Base-by-base conservation (phyloP, 768 basidiomycete genomes). In the Kwoniella bestiolae region DNA sequence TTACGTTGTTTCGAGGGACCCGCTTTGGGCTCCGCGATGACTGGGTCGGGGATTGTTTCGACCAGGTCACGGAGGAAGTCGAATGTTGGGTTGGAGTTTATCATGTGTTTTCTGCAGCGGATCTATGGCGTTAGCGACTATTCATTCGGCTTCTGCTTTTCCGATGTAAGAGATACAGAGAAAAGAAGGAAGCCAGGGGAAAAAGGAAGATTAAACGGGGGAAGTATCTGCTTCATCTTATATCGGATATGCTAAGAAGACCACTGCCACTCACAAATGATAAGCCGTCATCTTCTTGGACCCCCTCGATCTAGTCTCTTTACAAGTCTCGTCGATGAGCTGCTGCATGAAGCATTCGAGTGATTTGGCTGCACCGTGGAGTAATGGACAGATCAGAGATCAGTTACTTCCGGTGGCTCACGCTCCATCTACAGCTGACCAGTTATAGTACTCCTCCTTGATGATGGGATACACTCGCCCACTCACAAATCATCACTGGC, bases 51-150 rank as follows among this genome's bases (percentile, higher is more conserved):
- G 5, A 95, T 87, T 35, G 84, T 83, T 75, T 90, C 88, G 25
- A 95, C 93, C 57, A 96, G 87, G 77, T 97, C 94, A 77, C 91
- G 90, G 32, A 97, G 86, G 81, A 97, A 98, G 80, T 97, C 95
- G 55, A 97, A 87, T 84, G 88, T 91, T 69, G 92, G 89, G 11
- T 88, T 90, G 16, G 88, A 89, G 63, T 91, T 90, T 8, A 97
- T 88, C 0, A 93, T 92, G 72, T 93, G 91, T 84, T 98, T 98
- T 69, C 94, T 97, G 78, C 11, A 32, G n/a, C 14, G 28, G 7
- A 38, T 44, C 3, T 16, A 41, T 41, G 12, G 3, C 38, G 38
- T 41, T 41, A 14, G 38, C 14, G 38, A 29, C 50, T n/a, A n/a
- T n/a, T n/a, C n/a, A n/a, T n/a, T n/a, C n/a, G n/a, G n/a, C n/a